phyloP scores from a whole-genome alignment of 805 yeast species.

The Lipomyces yamadae region DNA sequence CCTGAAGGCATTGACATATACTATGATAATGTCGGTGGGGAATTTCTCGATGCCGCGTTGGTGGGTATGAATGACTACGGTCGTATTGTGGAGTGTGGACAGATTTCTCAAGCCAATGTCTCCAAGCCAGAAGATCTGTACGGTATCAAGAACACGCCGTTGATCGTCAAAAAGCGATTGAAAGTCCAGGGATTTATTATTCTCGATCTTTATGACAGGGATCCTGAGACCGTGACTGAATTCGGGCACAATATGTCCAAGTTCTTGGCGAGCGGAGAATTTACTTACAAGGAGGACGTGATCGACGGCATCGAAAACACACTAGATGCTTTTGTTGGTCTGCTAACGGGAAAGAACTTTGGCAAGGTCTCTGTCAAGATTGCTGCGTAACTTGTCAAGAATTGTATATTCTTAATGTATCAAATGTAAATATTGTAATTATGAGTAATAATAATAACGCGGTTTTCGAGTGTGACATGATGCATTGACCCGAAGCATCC shows the following conservation, averaged over 20 bases:
- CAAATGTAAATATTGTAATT: too few relatives aligned
- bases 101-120: constrained; percentile 63
- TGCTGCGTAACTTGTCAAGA: constrained; percentile 14
- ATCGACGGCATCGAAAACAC: constrained; percentile 35
- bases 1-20: constrained; percentile 57
- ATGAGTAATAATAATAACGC: too few relatives aligned
- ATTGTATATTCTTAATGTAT: background rate
- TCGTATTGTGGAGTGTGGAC: constrained; percentile 63
- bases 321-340: constrained; percentile 28
- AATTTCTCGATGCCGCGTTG: constrained; percentile 55
- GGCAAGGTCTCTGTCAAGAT: constrained; percentile 37
- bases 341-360: constrained; percentile 37
- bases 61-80: constrained; percentile 45
- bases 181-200: constrained; percentile 60
- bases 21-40: constrained; percentile 71
- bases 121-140: constrained; percentile 40
- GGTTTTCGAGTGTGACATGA: too few relatives aligned
- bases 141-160: constrained; percentile 50
- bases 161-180: constrained; percentile 57
- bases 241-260: constrained; percentile 16
- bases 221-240: constrained; percentile 42
- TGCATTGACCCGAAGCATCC: background rate
- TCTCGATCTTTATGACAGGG: constrained; percentile 47
- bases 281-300: constrained; percentile 31
- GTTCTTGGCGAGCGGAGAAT: constrained; percentile 23